phyloP scores from a whole-genome alignment of 164 flowering plant genomes.

The Annona squamosa region DNA sequence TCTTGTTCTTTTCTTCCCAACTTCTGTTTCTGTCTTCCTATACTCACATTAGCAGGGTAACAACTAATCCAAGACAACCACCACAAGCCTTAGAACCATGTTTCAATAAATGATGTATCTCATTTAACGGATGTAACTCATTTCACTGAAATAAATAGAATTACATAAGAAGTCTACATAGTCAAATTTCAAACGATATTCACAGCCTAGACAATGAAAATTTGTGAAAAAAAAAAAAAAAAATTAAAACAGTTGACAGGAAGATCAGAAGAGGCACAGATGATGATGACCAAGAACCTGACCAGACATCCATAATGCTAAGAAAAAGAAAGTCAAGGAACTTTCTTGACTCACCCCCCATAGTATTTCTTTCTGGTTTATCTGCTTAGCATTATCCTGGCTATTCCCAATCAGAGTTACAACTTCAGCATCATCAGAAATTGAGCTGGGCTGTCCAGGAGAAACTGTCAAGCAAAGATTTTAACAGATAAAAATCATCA shows the following conservation, averaged over 20 bases:
- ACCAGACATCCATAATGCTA: not conserved
- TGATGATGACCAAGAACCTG: not conserved
- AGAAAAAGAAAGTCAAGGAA: not conserved
- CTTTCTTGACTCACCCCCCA: conserved; percentile 78
- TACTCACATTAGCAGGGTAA: too few species aligned
- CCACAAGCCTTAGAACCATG: too few species aligned
- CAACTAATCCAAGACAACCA: too few species aligned
- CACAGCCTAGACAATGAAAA: not conserved
- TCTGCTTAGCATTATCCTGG: conserved; percentile 68
- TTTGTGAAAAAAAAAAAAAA: too few species aligned
- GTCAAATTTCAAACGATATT: not conserved
- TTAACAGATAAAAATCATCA: not conserved
- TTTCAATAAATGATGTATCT: too few species aligned
- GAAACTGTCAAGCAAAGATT: conserved; percentile 46
- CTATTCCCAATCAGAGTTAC: conserved; percentile 61
- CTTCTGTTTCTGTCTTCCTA: too few species aligned
- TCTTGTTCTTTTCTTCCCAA: too few species aligned
- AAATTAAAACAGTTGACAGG: not conserved
- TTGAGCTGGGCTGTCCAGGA: conserved; percentile 82
- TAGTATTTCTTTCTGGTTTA: conserved; percentile 86
- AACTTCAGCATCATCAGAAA: conserved; percentile 79
- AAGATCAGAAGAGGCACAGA: not conserved
- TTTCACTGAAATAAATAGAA: too few species aligned
- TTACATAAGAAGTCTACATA: not conserved
- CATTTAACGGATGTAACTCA: too few species aligned